These are phyloP conservation scores for Multifurca ochricompacta DNA, from an alignment of 768 basidiomycete species.

Conservation along the genomic window DNA sequence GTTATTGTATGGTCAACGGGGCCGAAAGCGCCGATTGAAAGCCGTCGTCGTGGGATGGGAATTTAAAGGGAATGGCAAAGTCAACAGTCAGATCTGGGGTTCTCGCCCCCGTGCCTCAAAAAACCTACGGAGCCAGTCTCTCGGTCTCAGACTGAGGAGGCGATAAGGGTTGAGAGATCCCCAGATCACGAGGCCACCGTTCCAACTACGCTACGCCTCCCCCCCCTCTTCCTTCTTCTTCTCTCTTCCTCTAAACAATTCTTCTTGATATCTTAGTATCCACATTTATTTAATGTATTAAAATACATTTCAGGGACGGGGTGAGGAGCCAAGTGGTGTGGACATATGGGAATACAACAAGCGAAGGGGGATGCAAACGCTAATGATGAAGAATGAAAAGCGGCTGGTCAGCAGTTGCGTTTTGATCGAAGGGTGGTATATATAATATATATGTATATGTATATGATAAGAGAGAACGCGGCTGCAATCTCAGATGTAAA, in stretches of 20 bases:
- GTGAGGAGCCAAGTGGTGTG: background rate
- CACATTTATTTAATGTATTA: background rate
- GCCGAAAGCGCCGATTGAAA: slow-evolving; percentile 5
- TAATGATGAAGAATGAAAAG: background rate
- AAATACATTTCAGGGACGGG: slow-evolving; percentile 15
- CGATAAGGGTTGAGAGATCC: slow-evolving; percentile 18
- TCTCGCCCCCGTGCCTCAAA: background rate
- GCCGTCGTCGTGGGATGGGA: background rate
- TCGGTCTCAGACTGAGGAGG: background rate
- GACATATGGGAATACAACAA: background rate
- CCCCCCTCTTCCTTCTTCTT: background rate
- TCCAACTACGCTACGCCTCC: too few species aligned
- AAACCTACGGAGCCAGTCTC: slow-evolving; percentile 4
- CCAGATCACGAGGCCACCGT: slow-evolving; percentile 12
- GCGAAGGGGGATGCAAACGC: slow-evolving; percentile 7
- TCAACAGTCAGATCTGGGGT: slow-evolving; percentile 11
- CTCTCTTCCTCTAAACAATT: background rate
- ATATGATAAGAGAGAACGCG: slow-evolving; percentile 12
- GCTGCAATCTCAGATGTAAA: slow-evolving; percentile 15
- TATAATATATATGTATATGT: background rate
- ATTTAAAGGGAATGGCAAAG: too few species aligned
- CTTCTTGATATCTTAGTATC: too few species aligned
- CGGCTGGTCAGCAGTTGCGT: slow-evolving; percentile 11
- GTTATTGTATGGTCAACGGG: background rate
- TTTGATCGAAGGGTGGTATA: background rate